Evolutionary conservation across 352 stramenopile genomes (phyloP), one percentile per base, ranked within the genome.

Genomic region (Phytophthora citrophthora): DNA sequence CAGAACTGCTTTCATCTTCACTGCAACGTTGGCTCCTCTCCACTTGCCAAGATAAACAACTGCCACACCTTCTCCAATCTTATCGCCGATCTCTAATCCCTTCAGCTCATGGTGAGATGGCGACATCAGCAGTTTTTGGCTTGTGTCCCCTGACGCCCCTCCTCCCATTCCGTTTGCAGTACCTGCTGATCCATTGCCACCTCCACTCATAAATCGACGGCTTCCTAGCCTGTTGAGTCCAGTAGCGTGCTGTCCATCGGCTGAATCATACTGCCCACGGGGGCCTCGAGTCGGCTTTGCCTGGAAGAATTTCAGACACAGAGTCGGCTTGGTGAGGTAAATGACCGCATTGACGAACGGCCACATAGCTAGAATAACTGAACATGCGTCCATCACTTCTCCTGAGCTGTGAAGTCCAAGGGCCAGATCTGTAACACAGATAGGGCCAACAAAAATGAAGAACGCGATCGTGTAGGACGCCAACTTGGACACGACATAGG

Each of bases 31-130:
- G 2, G 94, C 98, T 27, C 96, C 96, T 29, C 94, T 84, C 97
- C 97, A 99, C 56, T 91, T 97, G 65, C 94, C 98, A 29, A 92
- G 91, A 72, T 98, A 98, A 53, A 99, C 98, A 13, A 95, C 87
- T 4, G 87, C 87, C 16, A 95, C 88, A 38, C 87, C 87, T 46
- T 94, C 76, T 20, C 87, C 87, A 50, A 95, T 95, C 56, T 95
- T 93, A 13, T 93, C 79, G 9, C 85, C 87, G 46, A 95, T 79
- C 36, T 94, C 83, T 16, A 95, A 72, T 0, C 87, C 87, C 39
- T 93, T 91, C 5, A 95, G 79, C 29, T 93, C 83, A 34, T 93
- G 74, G 31, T 84, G 77, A 1, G 75, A 88, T 2, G 77, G 79
- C 52, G 81, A 87, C 74, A 90, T 78, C 7, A 84, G 68, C 11